Conservation (phyloP, 2,329 filamentous ascomycete genomes). For the Penicillium sp. region DNA sequence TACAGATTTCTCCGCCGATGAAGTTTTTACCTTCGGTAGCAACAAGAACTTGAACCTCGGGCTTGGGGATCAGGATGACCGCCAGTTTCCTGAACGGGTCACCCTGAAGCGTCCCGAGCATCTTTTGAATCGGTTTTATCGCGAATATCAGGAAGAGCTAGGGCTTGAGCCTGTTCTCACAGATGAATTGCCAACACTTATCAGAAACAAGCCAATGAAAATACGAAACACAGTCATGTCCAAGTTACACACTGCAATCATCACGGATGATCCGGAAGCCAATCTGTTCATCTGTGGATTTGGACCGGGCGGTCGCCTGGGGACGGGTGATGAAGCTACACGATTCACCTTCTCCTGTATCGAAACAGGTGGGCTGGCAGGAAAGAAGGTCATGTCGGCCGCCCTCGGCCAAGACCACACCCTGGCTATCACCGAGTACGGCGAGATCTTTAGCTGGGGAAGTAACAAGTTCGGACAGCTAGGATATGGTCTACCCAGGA, state of each 20-base stretch:
- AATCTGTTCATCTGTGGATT: conserved; percentile 94
- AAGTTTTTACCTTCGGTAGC: conserved; percentile 91
- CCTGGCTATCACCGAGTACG: conserved; percentile 77
- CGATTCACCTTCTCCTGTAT: conserved; percentile 84
- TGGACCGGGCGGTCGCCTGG: conserved; percentile 84
- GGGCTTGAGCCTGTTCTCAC: conserved; percentile 38
- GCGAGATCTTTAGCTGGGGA: conserved; percentile 95
- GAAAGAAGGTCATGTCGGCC: conserved; percentile 73
- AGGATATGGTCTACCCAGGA: conserved; percentile 73
- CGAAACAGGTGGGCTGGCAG: conserved; percentile 68
- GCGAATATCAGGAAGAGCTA: conserved; percentile 58
- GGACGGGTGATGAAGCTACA: conserved; percentile 85
- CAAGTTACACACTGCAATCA: conserved; percentile 84
- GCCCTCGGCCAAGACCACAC: conserved; percentile 91
- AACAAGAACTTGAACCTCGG: conserved; percentile 94
- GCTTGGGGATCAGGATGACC: conserved; percentile 92
- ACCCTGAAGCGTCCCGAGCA: conserved; percentile 73
- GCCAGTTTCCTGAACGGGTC: conserved; percentile 88
- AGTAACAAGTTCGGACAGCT: conserved; percentile 83
- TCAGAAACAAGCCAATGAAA: conserved; percentile 69
- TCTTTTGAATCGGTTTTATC: conserved; percentile 71
- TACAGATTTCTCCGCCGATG: conserved; percentile 65
- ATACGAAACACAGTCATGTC: conserved; percentile 84
- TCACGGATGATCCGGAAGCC: conserved; percentile 82
- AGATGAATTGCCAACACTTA: conserved; percentile 68